Percentiles rank a stretch among this genome's conserved stretches.
Evolutionary conservation across 305 asterid species (phyloP).

Genomic region (Fraxinus xanthoxyloides): DNA sequence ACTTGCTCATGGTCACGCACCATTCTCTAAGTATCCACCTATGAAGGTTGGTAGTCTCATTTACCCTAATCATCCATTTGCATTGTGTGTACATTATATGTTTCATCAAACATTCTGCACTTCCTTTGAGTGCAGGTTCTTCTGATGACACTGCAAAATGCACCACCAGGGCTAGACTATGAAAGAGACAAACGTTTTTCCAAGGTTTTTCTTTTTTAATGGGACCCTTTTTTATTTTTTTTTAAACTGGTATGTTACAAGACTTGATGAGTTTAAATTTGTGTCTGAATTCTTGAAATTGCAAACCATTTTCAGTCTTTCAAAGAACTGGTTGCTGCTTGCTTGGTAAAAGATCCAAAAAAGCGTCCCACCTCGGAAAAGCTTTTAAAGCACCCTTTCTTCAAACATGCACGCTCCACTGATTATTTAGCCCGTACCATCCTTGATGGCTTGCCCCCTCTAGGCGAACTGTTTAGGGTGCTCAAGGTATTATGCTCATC

Average conservation of each 20-base stretch:
- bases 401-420: conserved; percentile 66
- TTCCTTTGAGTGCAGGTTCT: conserved; percentile 66
- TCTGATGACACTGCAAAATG: conserved; percentile 95
- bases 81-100: conserved; percentile 13
- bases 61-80: background rate
- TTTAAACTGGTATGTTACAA: background rate
- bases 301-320: conserved; percentile 56
- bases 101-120: conserved; percentile 23
- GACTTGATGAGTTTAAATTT: conserved; percentile 24
- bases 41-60: conserved; percentile 68
- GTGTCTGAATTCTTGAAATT: conserved; percentile 30
- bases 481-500: conserved; percentile 76
- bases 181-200: conserved; percentile 94
- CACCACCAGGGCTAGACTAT: conserved; percentile 98
- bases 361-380: conserved; percentile 91
- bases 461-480: conserved; percentile 92
- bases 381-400: conserved; percentile 91
- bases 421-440: conserved; percentile 67
- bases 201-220: conserved; percentile 52
- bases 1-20: conserved; percentile 99
- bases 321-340: conserved; percentile 89
- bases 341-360: conserved; percentile 97
- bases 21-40: conserved; percentile 98
- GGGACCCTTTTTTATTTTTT: conserved; percentile 13
- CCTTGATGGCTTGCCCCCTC: conserved; percentile 73